Evolutionary conservation across 2,329 filamentous ascomycete genomes (phyloP), one percentile per base, ranked within the genome.

Genomic region (Drechslerella dactyloides): DNA sequence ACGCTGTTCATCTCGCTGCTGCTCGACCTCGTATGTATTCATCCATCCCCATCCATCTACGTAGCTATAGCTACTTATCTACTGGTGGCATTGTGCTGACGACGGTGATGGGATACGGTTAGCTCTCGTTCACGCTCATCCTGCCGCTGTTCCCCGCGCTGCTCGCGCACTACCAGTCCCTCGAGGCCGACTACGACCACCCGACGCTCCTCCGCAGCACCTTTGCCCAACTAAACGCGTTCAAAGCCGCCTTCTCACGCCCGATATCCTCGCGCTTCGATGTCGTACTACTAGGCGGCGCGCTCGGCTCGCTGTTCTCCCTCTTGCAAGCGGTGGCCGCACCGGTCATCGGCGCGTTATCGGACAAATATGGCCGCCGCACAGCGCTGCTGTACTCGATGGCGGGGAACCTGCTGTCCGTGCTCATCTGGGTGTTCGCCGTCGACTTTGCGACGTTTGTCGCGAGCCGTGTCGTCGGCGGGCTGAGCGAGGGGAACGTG

Each of bases 81-180:
- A n/a, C n/a, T n/a, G n/a, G n/a, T 17, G 10, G 15, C n/a, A 4
- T 8, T n/a, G 10, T 19, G 10, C 8, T 42, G 8, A 24, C 17
- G 1, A 15, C n/a, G n/a, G 23, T 42, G 23, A 52, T 30, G 6
- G n/a, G n/a, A n/a, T n/a, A n/a, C n/a, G n/a, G n/a, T n/a, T 56
- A 97, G 93, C 91, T 97, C 77, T 97, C 93, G 63, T 99, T 99
- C 80, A 99, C 94, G 30, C 97, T 99, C 79, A 97, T 97, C 78
- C 88, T 99, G 7, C 94, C 94, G 0, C 86, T 99, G 37, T 99
- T 97, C 79, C 94, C 93, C 6, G 93, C 92, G 68, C 89, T 99
- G 50, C 89, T 97, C 80, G 90, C 96, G 77, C 97, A 97, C 85
- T 99, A 97, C 82, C 1, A 80, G 82, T 66, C 92, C 37, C 68